Percentiles rank a stretch among this genome's conserved stretches.
These are phyloP conservation scores for Podospora pseudocomata DNA, from an alignment of 495 filamentous ascomycete genomes.

Conservation along the genomic window DNA sequence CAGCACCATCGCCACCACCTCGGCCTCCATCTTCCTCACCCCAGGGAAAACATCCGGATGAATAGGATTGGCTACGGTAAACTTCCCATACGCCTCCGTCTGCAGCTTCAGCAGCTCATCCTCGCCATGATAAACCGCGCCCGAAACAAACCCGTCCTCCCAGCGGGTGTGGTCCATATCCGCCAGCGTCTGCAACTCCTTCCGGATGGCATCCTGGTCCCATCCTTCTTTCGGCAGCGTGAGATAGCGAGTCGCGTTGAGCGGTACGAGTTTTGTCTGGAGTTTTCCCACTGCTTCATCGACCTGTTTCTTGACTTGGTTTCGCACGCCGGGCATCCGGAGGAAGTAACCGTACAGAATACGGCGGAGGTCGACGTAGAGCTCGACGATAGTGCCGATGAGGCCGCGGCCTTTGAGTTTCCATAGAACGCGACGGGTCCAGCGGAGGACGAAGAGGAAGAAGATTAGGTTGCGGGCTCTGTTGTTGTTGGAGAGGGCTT, in stretches of 20 bases:
- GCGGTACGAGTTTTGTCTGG: conserved; percentile 74
- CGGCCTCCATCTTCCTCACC: conserved; percentile 98
- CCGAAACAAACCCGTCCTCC: conserved; percentile 93
- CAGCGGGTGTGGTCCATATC: conserved; percentile 91
- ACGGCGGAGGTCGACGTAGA: conserved; percentile 65
- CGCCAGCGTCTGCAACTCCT: conserved; percentile 73
- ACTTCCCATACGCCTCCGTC: conserved; percentile 85
- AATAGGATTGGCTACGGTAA: conserved; percentile 96
- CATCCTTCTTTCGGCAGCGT: conserved; percentile 82
- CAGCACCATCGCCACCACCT: conserved; percentile 94
- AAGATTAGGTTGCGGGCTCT: conserved; percentile 88
- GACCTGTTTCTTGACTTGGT: conserved; percentile 77
- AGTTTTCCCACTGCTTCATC: conserved; percentile 69
- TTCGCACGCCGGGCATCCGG: conserved; percentile 75
- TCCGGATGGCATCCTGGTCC: conserved; percentile 70
- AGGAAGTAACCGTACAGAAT: conserved; percentile 82
- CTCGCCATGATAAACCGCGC: conserved; percentile 95
- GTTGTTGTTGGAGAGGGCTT: neutral
- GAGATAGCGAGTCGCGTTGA: conserved; percentile 68
- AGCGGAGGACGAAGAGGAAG: conserved; percentile 81
- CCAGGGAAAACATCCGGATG: conserved; percentile 98
- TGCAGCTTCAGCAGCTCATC: conserved; percentile 79
- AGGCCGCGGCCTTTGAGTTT: conserved; percentile 86
- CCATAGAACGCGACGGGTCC: conserved; percentile 73
- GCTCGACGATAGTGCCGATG: conserved; percentile 69